phyloP scores from a whole-genome alignment of 257 asterid species.

The Verbena officinalis region DNA sequence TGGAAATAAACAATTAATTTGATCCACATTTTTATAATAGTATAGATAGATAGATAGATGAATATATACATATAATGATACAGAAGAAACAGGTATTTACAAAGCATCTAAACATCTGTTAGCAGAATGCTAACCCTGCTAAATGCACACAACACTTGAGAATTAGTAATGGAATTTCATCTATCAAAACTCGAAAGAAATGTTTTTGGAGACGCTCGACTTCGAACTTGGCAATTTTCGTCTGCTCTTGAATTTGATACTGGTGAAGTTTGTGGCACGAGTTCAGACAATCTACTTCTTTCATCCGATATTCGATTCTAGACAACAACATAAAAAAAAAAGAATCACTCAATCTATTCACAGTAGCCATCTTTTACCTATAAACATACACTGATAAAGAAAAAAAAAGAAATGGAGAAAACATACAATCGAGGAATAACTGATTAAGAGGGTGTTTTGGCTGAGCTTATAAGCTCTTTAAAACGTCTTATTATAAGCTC shows the following conservation, averaged over 20 bases:
- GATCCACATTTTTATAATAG: too few species aligned
- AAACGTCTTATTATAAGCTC: too few species aligned
- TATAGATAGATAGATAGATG: not conserved
- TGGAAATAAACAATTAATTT: too few species aligned
- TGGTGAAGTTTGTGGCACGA: conserved; percentile 62
- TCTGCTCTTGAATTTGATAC: conserved; percentile 43
- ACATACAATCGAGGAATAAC: not conserved
- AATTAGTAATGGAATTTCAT: conserved; percentile 31
- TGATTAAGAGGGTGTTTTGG: too few species aligned
- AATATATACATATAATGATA: conserved; percentile 6
- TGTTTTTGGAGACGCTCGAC: conserved; percentile 40
- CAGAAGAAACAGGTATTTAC: conserved; percentile 22
- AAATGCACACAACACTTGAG: not conserved
- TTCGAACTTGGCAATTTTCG: conserved; percentile 34
- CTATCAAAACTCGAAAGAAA: conserved; percentile 68
- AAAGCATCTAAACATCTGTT: not conserved
- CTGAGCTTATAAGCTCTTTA: too few species aligned
- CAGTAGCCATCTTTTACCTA: not conserved
- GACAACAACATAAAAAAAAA: conserved; percentile 27
- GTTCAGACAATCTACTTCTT: conserved; percentile 66
- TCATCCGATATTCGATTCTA: conserved; percentile 76
- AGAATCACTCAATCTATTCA: conserved; percentile 5
- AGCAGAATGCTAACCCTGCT: conserved; percentile 18
- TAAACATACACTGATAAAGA: not conserved
- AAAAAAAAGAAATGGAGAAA: not conserved